Conservation (phyloP, 352 stramenopile genomes). For the Globisporangium takayamanum region DNA sequence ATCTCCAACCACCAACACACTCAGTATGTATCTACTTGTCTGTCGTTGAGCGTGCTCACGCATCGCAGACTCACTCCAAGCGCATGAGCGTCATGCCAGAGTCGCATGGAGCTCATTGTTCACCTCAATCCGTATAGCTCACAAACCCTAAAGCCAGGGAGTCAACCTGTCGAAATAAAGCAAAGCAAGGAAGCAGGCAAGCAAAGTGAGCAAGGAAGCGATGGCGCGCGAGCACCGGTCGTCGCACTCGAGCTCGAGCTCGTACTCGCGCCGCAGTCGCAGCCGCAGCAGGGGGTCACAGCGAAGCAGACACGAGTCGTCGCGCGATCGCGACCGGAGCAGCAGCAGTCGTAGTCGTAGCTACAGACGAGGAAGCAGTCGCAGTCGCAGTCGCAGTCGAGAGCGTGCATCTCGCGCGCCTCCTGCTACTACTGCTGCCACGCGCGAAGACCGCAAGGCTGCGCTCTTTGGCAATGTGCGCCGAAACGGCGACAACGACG, state of each 20-base stretch:
- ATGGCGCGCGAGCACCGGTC: constrained; percentile 18
- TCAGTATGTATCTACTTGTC: too few relatives aligned
- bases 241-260: background rate
- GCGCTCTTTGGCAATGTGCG: constrained; percentile 23
- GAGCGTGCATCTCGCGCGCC: constrained; percentile 1
- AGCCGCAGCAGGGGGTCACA: constrained; percentile 18
- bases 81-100: too few relatives aligned
- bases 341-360: constrained; percentile 2
- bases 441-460: constrained; percentile 11
- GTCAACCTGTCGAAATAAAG: too few relatives aligned
- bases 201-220: background rate
- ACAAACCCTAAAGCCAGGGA: too few relatives aligned
- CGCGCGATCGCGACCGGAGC: background rate
- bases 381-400: constrained; percentile 8
- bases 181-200: too few relatives aligned
- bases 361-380: constrained; percentile 2
- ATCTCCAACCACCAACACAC: too few relatives aligned
- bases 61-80: too few relatives aligned
- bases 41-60: too few relatives aligned
- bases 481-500: background rate
- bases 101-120: too few relatives aligned
- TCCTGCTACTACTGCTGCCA: constrained; percentile 2
- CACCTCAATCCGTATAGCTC: too few relatives aligned
- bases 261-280: constrained; percentile 11
- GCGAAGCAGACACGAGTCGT: constrained; percentile 11